Base-by-base conservation (phyloP, 768 basidiomycete species). In the Megacollybia marginata region DNA sequence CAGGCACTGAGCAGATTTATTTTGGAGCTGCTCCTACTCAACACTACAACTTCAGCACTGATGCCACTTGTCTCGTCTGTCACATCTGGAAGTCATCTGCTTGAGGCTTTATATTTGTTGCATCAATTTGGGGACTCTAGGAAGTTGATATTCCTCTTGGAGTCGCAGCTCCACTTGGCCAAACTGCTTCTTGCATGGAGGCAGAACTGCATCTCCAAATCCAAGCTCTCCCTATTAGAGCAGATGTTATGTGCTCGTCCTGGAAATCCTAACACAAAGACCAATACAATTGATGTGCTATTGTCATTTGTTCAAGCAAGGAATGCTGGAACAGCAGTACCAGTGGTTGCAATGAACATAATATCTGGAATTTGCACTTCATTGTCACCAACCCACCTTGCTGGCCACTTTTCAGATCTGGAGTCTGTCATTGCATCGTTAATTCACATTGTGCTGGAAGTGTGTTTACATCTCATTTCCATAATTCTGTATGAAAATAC, bases 11-110 rank as follows among this genome's bases (percentile, higher is more conserved):
- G 83, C 55, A 79, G 79, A 53, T 71, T 78, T 0, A 72, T 93
- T 38, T 72, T 80, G 2, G 88, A 92, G 51, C 73, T 79, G 0
- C 74, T 95, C 46, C 69, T 96, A 13, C 75, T 76, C 63, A 82
- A 83, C 54, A 84, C 89, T 1, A 83, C 87, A 6, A 80, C 82
- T 2, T 84, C 89, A 0, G 85, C 87, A 1, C 85, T 95, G 55
- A 83, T 80, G 51, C 92, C 93, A 0, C 70, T 95, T 31, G 75
- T 93, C 44, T 77, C 84, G 0, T 73, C 80, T 32, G 74, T 96
- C 50, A 77, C 80, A 10, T 71, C 78, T 1, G 85, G 82, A 11
- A 71, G 72, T 9, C 74, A 78, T 18, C 68, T 87, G 42, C 69
- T 89, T 23, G 65, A 70, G 35, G 74, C 76, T 38, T 69, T 94